Conservation (phyloP, 1,284 basidiomycete genomes). For the Ceratobasidium theobromae region DNA sequence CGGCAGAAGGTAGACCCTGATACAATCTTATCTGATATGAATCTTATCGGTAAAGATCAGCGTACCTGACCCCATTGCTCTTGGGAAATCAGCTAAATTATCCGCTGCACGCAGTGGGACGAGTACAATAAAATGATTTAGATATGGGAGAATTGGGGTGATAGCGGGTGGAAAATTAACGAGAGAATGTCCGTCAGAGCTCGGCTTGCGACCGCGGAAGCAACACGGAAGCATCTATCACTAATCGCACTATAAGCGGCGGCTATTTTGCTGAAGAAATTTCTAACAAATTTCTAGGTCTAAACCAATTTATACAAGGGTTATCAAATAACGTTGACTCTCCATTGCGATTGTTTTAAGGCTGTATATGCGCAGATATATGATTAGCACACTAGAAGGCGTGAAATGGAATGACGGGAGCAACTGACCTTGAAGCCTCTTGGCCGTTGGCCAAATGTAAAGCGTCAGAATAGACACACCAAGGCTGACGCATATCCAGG, state of each 20-base stretch:
- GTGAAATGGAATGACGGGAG: background rate
- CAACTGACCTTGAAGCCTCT: conserved; percentile 77
- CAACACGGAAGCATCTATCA: too few species aligned
- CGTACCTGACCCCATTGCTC: background rate
- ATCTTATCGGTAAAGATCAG: background rate
- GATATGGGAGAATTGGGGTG: too few species aligned
- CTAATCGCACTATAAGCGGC: background rate
- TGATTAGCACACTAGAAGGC: background rate
- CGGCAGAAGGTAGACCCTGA: background rate
- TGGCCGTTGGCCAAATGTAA: conserved; percentile 84
- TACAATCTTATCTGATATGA: background rate
- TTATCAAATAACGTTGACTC: conserved; percentile 6
- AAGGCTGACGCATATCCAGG: conserved; percentile 72
- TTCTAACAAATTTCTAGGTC: background rate
- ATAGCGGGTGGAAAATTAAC: too few species aligned
- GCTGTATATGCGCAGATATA: background rate
- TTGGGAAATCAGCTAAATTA: background rate
- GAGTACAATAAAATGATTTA: too few species aligned
- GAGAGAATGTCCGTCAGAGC: too few species aligned
- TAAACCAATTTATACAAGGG: background rate
- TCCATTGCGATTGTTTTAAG: conserved; percentile 6
- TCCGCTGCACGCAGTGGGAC: too few species aligned
- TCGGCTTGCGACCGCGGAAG: too few species aligned
- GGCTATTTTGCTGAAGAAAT: background rate
- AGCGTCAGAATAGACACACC: conserved; percentile 71